phyloP scores from a whole-genome alignment of 2,329 filamentous ascomycete species.

The Alternaria panax region DNA sequence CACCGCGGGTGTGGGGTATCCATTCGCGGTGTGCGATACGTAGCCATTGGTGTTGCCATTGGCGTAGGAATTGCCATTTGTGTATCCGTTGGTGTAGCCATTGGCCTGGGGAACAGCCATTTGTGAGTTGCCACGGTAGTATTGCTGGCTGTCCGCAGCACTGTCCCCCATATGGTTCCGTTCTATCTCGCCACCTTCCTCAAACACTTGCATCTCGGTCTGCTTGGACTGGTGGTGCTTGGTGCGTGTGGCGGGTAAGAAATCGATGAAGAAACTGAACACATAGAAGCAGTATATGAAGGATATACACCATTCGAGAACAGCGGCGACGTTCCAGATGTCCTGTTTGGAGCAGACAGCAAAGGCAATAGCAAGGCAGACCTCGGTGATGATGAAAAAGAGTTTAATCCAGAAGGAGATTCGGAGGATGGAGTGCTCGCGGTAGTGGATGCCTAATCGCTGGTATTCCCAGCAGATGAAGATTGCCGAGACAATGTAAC shows the following conservation, averaged over 20 bases:
- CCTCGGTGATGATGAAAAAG: constrained; percentile 79
- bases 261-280: constrained; percentile 85
- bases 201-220: constrained; percentile 47
- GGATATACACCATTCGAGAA: constrained; percentile 81
- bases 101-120: constrained; percentile 15
- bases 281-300: constrained; percentile 90
- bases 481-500: constrained; percentile 84
- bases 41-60: constrained; percentile 15
- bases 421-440: constrained; percentile 75
- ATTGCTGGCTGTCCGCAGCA: constrained; percentile 35
- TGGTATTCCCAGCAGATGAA: constrained; percentile 93
- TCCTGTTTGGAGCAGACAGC: constrained; percentile 61
- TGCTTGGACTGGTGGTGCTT: constrained; percentile 54
- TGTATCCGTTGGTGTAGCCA: constrained; percentile 16
- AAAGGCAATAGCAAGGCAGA: constrained; percentile 77
- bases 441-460: constrained; percentile 80
- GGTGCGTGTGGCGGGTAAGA: constrained; percentile 77
- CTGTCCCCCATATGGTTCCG: constrained; percentile 27
- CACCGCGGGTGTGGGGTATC: constrained; percentile 28
- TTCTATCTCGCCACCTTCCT: constrained; percentile 21
- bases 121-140: constrained; percentile 35
- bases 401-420: constrained; percentile 89
- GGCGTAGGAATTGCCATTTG: constrained; percentile 12
- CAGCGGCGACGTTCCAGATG: constrained; percentile 71
- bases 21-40: constrained; percentile 20